Evolutionary conservation across 345 rosid genomes (phyloP).

Genomic region (Salix viminalis): DNA sequence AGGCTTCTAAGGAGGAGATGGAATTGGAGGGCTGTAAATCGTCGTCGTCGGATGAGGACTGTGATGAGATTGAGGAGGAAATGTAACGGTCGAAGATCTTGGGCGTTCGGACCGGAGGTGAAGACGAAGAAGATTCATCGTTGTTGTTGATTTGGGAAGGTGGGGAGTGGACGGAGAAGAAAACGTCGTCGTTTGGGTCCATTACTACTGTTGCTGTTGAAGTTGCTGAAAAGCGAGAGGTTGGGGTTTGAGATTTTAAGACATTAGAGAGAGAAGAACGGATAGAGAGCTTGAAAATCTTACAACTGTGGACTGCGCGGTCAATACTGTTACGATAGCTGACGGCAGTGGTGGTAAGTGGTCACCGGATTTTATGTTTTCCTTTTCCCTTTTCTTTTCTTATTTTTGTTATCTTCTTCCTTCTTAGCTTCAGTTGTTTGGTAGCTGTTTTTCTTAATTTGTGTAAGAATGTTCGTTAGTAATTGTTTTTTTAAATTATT

Average conservation of each 20-base stretch:
- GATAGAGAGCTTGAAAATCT: not conserved
- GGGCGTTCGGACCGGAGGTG: constrained; percentile 27
- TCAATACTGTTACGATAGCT: no score
- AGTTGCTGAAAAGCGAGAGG: not conserved
- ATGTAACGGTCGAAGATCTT: constrained; percentile 62
- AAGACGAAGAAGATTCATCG: not conserved
- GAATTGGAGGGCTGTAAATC: constrained; percentile 32
- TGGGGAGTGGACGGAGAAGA: not conserved
- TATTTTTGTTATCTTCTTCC: no score
- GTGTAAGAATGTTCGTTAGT: no score
- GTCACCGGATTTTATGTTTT: no score
- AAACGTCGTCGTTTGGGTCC: constrained; percentile 11
- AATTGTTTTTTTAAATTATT: no score
- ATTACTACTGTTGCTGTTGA: not conserved
- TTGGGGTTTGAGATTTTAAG: not conserved
- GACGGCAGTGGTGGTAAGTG: no score
- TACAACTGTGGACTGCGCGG: no score
- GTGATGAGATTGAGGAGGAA: constrained; percentile 36
- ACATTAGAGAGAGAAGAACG: not conserved
- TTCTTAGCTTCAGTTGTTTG: no score
- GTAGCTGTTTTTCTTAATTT: no score
- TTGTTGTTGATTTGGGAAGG: no score
- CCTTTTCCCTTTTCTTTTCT: no score
- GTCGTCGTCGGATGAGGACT: constrained; percentile 41
- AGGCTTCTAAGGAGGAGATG: constrained; percentile 43